phyloP scores from a whole-genome alignment of 2,329 filamentous ascomycete species.

The Cordyceps cateniannulata region DNA sequence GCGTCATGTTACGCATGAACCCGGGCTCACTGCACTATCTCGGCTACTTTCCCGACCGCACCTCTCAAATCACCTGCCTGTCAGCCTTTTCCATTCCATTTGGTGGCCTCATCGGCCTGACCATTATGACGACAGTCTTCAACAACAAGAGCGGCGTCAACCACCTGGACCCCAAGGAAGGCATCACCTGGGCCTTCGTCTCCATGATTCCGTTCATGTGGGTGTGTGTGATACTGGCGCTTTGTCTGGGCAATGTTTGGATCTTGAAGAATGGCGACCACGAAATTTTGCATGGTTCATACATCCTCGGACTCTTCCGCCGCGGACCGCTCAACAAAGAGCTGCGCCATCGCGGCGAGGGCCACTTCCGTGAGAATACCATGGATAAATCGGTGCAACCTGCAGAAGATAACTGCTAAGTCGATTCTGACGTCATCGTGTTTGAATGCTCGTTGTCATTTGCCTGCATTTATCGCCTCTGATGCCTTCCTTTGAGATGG shows the following conservation, averaged over 20 bases:
- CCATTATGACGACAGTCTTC: constrained; percentile 63
- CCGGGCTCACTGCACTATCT: constrained; percentile 56
- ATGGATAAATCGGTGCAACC: background rate
- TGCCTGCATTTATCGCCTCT: too few species aligned
- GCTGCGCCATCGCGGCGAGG: constrained; percentile 1
- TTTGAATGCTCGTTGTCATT: too few species aligned
- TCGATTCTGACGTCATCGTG: too few species aligned
- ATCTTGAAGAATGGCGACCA: constrained; percentile 7
- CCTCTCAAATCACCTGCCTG: constrained; percentile 53
- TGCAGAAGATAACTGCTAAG: background rate
- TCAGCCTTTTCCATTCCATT: constrained; percentile 55
- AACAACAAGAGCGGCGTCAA: constrained; percentile 42
- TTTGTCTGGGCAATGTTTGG: constrained; percentile 10
- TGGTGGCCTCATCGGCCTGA: constrained; percentile 58
- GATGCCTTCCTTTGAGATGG: too few species aligned
- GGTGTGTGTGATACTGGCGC: constrained; percentile 7
- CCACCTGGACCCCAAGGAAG: constrained; percentile 7
- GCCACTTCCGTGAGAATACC: background rate
- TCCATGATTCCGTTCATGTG: constrained; percentile 13
- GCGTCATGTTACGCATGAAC: constrained; percentile 59
- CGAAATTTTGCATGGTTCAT: background rate
- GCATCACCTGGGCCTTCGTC: constrained; percentile 9
- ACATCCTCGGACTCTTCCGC: background rate
- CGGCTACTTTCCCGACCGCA: constrained; percentile 51
- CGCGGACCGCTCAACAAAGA: constrained; percentile 3